phyloP scores from a whole-genome alignment of 73 alveolate species.

The Paraurostyla sp. region DNA sequence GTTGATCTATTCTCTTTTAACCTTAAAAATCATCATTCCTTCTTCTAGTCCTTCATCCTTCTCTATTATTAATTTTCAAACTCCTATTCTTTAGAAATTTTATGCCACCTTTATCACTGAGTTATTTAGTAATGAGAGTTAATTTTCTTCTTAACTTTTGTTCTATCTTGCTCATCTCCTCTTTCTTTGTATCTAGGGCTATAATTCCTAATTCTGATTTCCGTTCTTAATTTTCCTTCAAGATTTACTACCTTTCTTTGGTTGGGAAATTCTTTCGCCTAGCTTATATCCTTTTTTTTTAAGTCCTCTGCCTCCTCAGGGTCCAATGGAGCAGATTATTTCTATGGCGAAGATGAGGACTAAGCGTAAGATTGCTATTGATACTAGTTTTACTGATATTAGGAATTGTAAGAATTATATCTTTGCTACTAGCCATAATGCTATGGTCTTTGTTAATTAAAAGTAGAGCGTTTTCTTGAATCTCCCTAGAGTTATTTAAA shows the following conservation, averaged over 20 bases:
- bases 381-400: too few species aligned
- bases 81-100: conserved; percentile 28
- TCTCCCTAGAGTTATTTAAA: not conserved
- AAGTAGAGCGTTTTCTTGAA: too few species aligned
- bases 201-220: not conserved
- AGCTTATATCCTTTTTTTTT: conserved; percentile 17
- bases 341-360: too few species aligned
- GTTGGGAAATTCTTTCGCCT: conserved; percentile 52
- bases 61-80: too few species aligned
- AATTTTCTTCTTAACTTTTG: conserved; percentile 23
- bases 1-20: not conserved
- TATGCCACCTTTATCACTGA: conserved; percentile 23
- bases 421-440: too few species aligned
- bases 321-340: not conserved
- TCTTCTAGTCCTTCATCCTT: too few species aligned
- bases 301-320: conserved; percentile 43
- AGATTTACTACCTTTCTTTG: not conserved
- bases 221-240: not conserved
- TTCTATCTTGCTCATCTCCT: conserved; percentile 46
- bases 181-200: not conserved
- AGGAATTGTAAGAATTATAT: too few species aligned
- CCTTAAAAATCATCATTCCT: too few species aligned
- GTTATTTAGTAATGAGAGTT: not conserved
- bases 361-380: too few species aligned
- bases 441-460: too few species aligned